phyloP scores from a whole-genome alignment of 345 rosid genomes.

The Crucihimalaya himalaica region DNA sequence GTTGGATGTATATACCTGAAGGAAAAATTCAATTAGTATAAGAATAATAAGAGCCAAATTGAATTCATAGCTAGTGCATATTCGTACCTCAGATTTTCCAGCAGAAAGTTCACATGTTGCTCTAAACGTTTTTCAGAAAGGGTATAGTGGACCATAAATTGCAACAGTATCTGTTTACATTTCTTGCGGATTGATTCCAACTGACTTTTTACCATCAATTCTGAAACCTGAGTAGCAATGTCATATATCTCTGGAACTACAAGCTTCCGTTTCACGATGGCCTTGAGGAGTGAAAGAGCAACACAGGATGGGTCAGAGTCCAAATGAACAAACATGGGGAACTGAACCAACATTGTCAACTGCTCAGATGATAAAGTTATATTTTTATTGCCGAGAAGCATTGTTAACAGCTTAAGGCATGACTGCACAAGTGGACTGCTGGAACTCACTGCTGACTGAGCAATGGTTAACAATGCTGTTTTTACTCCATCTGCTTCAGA shows the following conservation, averaged over 20 bases:
- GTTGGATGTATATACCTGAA: constrained; percentile 78
- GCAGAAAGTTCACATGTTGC: constrained; percentile 67
- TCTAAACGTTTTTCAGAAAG: constrained; percentile 64
- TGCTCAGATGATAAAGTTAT: constrained; percentile 76
- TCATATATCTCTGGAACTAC: constrained; percentile 90
- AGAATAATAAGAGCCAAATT: constrained; percentile 14
- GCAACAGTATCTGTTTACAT: constrained; percentile 75
- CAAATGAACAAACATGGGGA: constrained; percentile 84
- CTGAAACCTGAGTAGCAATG: constrained; percentile 58
- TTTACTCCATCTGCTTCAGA: constrained; percentile 77
- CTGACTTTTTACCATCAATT: constrained; percentile 87
- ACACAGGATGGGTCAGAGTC: constrained; percentile 67
- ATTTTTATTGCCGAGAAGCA: constrained; percentile 58
- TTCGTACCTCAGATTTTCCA: constrained; percentile 68
- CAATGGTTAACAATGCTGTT: constrained; percentile 63
- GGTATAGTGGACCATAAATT: constrained; percentile 70
- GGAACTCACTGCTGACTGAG: constrained; percentile 59
- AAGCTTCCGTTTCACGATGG: constrained; percentile 73
- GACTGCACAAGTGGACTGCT: constrained; percentile 71
- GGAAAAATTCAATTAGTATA: constrained; percentile 7
- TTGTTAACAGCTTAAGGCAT: constrained; percentile 78
- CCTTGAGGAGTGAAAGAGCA: constrained; percentile 76
- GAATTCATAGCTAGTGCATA: constrained; percentile 1
- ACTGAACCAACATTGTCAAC: constrained; percentile 61
- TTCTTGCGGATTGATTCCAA: constrained; percentile 65